These are phyloP conservation scores for Beauveria sp. DNA, from an alignment of 2,329 filamentous ascomycete genomes.

Conservation along the genomic window DNA sequence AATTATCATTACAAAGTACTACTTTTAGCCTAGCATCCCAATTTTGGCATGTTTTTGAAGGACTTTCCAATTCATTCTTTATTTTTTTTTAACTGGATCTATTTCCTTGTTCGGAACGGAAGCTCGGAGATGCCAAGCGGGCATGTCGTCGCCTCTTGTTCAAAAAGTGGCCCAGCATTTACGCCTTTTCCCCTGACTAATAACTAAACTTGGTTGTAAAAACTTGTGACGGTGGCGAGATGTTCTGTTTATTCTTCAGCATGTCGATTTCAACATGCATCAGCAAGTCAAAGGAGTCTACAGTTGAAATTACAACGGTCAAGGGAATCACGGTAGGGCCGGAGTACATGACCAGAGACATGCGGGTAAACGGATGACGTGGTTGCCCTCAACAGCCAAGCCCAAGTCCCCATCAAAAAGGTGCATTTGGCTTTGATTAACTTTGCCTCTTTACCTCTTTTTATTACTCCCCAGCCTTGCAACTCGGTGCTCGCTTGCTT, in stretches of 20 bases:
- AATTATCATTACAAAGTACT: background rate
- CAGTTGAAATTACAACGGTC: too few species aligned
- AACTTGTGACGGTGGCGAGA: background rate
- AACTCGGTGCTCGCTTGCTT: background rate
- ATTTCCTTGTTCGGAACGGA: constrained; percentile 5
- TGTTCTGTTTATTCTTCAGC: background rate
- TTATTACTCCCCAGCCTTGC: background rate
- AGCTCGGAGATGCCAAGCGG: constrained; percentile 2
- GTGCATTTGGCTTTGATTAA: background rate
- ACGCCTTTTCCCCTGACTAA: background rate
- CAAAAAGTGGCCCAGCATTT: background rate
- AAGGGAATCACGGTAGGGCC: too few species aligned
- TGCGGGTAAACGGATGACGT: background rate
- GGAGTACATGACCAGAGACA: background rate
- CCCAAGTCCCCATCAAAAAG: constrained; percentile 1
- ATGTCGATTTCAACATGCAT: too few species aligned
- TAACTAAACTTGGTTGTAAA: background rate
- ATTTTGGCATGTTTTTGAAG: background rate
- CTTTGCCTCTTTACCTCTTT: background rate
- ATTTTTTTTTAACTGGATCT: background rate
- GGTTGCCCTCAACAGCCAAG: background rate
- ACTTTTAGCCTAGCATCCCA: background rate
- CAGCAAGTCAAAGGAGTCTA: too few species aligned
- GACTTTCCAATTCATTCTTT: background rate
- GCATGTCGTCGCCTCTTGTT: background rate